Base-by-base conservation (phyloP, 768 basidiomycete species). In the Hygrocybe coccinea region DNA sequence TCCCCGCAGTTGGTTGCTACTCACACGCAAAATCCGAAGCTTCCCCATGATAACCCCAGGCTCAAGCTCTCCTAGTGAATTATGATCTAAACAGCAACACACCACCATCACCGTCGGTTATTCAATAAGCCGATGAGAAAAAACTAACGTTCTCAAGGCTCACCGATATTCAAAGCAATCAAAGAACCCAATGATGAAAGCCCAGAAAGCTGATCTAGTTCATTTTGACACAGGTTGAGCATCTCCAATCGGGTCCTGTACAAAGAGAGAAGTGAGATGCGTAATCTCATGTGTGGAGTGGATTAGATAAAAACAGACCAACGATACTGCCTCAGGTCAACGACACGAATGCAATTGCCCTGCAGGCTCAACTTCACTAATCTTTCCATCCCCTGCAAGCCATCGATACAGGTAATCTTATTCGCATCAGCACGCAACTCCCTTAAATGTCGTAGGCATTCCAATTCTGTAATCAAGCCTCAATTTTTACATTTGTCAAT, bases 381-480 rank as follows among this genome's bases (percentile, higher is more conserved):
- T 17, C 84, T 81, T 61, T 89, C 87, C 76, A 97, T 80, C 56
- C 76, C 76, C 65, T 88, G 80, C 44, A 99, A 73, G 1, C 94
- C 93, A 39, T 87, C 84, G 14, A 91, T 62, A 65, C 78, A 83
- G 15, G 68, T 71, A 60, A 99, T 86, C 66, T 76, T 78, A 72
- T 97, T 98, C 50, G 83, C 81, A 66, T 98, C 92, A n/a, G 89
- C 89, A 54, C 83, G 87, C 52, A 99, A 81, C 67, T 97, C 93
- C 35, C 91, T 82, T 54, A 98, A 75, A 67, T 91, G 91, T 57
- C 83, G 79, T 54, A 98, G 79, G 67, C 89, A 91, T 57, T 81
- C 79, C 25, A 98, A 76, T 68, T 97, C 94, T 97, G 66, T 33
- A 67, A 59, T 57, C 43, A 22, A 49, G 58, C 39, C 34, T 36